Evolutionary conservation across 305 asterid genomes (phyloP).

Genomic region (Lippia alba): DNA sequence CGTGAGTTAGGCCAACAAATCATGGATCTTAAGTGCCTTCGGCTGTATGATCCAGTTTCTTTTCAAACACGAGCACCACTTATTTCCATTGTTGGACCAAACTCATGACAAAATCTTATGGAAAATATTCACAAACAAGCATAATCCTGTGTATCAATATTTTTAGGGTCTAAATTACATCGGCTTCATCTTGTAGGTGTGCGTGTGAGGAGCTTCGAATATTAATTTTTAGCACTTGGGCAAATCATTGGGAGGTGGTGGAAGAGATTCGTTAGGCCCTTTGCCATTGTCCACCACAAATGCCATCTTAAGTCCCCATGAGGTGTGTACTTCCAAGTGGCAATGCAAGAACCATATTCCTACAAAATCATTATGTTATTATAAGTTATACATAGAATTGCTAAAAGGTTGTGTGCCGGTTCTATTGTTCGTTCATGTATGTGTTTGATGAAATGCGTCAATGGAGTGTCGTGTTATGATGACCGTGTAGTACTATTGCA

Average conservation of each 20-base stretch:
- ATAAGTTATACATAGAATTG: too few species aligned
- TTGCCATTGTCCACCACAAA: slow-evolving; percentile 78
- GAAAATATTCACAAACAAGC: slow-evolving; percentile 19
- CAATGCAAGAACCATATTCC: slow-evolving; percentile 81
- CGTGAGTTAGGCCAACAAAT: slow-evolving; percentile 7
- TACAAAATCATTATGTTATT: slow-evolving; percentile 12
- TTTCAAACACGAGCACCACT: too few species aligned
- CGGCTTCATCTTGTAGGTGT: too few species aligned
- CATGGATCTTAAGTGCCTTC: slow-evolving; percentile 11
- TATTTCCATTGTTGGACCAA: background rate
- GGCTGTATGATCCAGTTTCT: background rate
- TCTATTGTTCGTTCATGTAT: too few species aligned
- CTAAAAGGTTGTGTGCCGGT: too few species aligned
- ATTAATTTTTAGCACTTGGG: slow-evolving; percentile 69
- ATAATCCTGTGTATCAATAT: too few species aligned
- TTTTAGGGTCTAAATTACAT: too few species aligned
- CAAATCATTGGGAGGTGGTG: slow-evolving; percentile 67
- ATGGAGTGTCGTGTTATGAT: too few species aligned
- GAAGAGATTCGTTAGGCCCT: slow-evolving; percentile 59
- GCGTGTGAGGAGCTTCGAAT: too few species aligned
- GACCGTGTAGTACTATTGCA: too few species aligned
- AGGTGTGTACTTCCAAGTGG: slow-evolving; percentile 75
- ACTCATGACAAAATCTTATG: background rate
- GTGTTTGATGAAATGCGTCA: too few species aligned
- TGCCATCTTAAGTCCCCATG: slow-evolving; percentile 88